Conservation (phyloP, 345 rosid genomes). For the Lagerstroemia speciosa region DNA sequence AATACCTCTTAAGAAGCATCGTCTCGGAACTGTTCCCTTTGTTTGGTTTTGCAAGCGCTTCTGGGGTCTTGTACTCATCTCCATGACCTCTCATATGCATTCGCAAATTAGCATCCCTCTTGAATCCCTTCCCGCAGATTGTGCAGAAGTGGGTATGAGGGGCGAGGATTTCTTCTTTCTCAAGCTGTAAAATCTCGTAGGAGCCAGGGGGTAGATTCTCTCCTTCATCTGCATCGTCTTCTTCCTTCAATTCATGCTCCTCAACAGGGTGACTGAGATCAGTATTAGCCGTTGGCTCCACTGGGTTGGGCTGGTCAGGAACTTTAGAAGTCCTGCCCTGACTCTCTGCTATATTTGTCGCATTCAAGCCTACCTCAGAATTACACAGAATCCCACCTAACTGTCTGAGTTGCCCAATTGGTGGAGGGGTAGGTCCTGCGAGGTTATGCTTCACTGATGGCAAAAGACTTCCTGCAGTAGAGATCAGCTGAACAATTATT, state of each 20-base stretch:
- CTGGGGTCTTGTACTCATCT: conserved; percentile 89
- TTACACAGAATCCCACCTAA: conserved; percentile 45
- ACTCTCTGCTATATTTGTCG: conserved; percentile 22
- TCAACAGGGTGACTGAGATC: conserved; percentile 36
- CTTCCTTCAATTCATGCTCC: conserved; percentile 79
- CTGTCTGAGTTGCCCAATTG: conserved; percentile 39
- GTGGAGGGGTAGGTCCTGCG: conserved; percentile 29
- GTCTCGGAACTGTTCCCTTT: conserved; percentile 63
- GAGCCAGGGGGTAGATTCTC: conserved; percentile 93
- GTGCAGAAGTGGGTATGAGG: conserved; percentile 96
- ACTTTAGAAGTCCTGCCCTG: conserved; percentile 23
- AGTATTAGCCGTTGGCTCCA: conserved; percentile 22
- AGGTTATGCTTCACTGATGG: conserved; percentile 71
- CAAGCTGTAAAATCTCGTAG: conserved; percentile 82
- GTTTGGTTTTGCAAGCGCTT: conserved; percentile 89
- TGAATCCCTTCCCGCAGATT: conserved; percentile 96
- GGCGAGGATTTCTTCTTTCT: conserved; percentile 96
- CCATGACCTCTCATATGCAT: conserved; percentile 99
- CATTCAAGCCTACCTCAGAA: conserved; percentile 27
- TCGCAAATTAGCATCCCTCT: conserved; percentile 88
- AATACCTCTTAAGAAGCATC: conserved; percentile 71
- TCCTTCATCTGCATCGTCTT: conserved; percentile 88
- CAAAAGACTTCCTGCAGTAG: conserved; percentile 91
- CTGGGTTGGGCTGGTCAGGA: conserved; percentile 31
- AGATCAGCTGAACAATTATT: conserved; percentile 81